Base-by-base conservation (phyloP, 495 filamentous ascomycete genomes). In the Aspergillus sclerotiicarbonarius region DNA sequence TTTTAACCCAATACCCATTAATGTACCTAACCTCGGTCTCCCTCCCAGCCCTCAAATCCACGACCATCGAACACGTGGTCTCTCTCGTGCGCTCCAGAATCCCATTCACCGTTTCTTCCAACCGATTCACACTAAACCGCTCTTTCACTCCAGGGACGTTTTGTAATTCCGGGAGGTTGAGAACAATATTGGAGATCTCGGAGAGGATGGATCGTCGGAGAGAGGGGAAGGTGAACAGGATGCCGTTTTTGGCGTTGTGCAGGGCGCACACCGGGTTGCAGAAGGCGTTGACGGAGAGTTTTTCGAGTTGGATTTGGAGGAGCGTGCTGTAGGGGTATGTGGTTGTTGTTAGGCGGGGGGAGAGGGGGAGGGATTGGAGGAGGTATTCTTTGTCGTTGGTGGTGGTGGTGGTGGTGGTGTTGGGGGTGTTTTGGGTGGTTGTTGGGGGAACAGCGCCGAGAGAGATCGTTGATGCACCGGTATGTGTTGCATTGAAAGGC, bases 11-110 rank as follows among this genome's bases (percentile, higher is more conserved):
- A 71, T 83, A 91, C 18, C 87, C 89, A 71, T 90, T 92, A 58
- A 91, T 85, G 60, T 86, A 90, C n/a, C 82, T 78, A 45, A 92
- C 80, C 71, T 91, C 89, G 6, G 87, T 91, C 58, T 72, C 61
- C 61, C 79, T 78, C 3, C 82, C 83, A 6, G 71, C 72, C 29
- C 74, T 64, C 35, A 89, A 78, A 69, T 92, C 88, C 68, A 89
- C 87, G 25, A 88, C 64, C 89, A 92, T 93, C 10, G 80, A 84
- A 59, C 84, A 88, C 45, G 79, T 80, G 64, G 90, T 90, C 35
- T 79, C 72, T 3, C 67, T 71, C 6, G 84, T 90, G 59, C 76
- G 76, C 9, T 72, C 61, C 12, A 80, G 80, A 4, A 89, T 80
- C 16, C 66, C 47, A 16, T 83, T 72, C 4, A 84, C 79, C 21